Evolutionary conservation across 495 filamentous ascomycete genomes (phyloP).

Genomic region (Penicillium lividum): DNA sequence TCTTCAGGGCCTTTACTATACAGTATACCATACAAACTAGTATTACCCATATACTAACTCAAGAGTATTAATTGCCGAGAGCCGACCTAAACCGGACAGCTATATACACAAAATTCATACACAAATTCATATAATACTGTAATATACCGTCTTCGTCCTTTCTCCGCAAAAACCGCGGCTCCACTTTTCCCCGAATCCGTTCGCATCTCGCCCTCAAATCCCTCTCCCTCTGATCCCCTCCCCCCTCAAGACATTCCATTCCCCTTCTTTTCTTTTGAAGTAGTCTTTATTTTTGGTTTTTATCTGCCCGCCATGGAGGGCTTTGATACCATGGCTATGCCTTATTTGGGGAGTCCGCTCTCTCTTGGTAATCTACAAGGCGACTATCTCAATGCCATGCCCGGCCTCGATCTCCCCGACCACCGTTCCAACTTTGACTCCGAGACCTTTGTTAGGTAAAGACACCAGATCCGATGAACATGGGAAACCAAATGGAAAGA

Average conservation of each 20-base stretch:
- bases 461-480: not conserved
- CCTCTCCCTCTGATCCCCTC: not conserved
- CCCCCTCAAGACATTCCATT: slow-evolving; percentile 21
- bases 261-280: slow-evolving; percentile 11
- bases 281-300: slow-evolving; percentile 18
- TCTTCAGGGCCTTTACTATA: slow-evolving; percentile 28
- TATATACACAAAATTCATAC: too few relatives aligned
- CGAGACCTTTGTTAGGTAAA: slow-evolving; percentile 60
- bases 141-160: slow-evolving; percentile 24
- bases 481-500: not conserved
- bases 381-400: slow-evolving; percentile 55
- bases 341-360: slow-evolving; percentile 58
- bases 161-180: slow-evolving; percentile 35
- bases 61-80: not conserved
- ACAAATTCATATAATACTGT: too few relatives aligned
- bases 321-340: slow-evolving; percentile 65
- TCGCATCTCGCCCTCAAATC: slow-evolving; percentile 8
- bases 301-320: slow-evolving; percentile 55
- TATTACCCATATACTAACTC: not conserved
- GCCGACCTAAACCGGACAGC: not conserved
- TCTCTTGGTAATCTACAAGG: slow-evolving; percentile 53
- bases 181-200: slow-evolving; percentile 41
- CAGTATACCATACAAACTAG: not conserved
- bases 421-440: slow-evolving; percentile 59
- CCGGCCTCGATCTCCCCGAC: slow-evolving; percentile 56